Percentiles rank a stretch among this genome's conserved stretches.
Conservation (phyloP, 2,329 filamentous ascomycete species). For the Lasiodiplodia gonubiensis region DNA sequence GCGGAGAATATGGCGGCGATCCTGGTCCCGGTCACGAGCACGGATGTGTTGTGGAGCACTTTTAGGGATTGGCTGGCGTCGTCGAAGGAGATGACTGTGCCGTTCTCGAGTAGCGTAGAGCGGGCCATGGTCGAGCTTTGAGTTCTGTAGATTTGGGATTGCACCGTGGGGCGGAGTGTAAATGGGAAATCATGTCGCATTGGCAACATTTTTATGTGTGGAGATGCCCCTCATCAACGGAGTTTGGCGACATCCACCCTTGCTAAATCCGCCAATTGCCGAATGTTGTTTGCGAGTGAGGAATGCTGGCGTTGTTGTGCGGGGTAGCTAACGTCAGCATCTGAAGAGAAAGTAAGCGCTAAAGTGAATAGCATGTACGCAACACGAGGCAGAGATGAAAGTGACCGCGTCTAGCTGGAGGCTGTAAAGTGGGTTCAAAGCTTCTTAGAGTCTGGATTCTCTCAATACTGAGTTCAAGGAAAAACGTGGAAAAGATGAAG, state of each 20-base stretch:
- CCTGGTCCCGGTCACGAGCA: slow-evolving; percentile 48
- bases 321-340: too few relatives aligned
- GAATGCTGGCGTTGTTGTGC: too few relatives aligned
- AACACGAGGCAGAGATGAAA: too few relatives aligned
- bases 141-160: background rate
- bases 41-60: slow-evolving; percentile 49
- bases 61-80: slow-evolving; percentile 40
- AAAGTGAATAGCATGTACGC: too few relatives aligned
- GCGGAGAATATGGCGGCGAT: slow-evolving; percentile 45
- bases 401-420: too few relatives aligned
- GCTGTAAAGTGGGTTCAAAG: too few relatives aligned
- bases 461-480: too few relatives aligned
- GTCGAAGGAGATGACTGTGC: slow-evolving; percentile 52
- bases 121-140: background rate
- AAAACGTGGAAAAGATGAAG: too few relatives aligned
- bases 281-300: too few relatives aligned
- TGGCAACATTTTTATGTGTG: background rate
- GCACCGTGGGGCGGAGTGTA: background rate
- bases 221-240: background rate
- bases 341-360: too few relatives aligned
- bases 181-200: too few relatives aligned
- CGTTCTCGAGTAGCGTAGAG: slow-evolving; percentile 40
- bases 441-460: too few relatives aligned
- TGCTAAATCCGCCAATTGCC: background rate
- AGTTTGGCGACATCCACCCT: background rate